These are phyloP conservation scores for Aspergillus costaricaensis DNA, from an alignment of 2,329 filamentous ascomycete genomes.

Conservation along the genomic window DNA sequence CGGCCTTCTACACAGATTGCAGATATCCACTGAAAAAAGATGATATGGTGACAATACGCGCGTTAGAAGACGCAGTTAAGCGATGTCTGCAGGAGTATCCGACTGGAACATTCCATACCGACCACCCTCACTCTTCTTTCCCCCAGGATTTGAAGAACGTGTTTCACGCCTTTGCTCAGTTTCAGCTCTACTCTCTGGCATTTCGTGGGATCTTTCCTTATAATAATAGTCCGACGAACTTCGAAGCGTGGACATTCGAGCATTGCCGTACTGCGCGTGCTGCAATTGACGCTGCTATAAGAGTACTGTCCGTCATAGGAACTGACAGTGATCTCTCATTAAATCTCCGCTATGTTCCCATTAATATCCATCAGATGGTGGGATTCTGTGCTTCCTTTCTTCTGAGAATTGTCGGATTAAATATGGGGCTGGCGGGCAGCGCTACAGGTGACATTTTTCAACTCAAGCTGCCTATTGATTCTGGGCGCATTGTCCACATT, in stretches of 20 bases:
- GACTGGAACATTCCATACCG: too few relatives aligned
- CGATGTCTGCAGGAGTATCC: conserved; percentile 27
- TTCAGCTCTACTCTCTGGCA: conserved; percentile 43
- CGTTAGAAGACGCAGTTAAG: conserved; percentile 39
- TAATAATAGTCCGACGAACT: not conserved
- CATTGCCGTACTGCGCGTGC: conserved; percentile 22
- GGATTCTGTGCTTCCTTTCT: conserved; percentile 33
- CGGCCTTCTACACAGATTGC: conserved; percentile 54
- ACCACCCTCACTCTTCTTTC: too few relatives aligned
- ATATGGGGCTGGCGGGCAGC: not conserved
- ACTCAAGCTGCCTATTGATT: not conserved
- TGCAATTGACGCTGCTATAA: conserved; percentile 42
- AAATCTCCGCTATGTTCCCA: conserved; percentile 38
- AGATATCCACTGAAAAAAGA: conserved; percentile 47
- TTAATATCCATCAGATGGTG: conserved; percentile 30
- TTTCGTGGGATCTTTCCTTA: conserved; percentile 35
- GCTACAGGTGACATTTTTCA: not conserved
- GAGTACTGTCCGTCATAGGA: conserved; percentile 11
- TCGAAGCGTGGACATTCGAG: conserved; percentile 15
- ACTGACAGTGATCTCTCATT: conserved; percentile 38
- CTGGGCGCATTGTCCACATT: not conserved
- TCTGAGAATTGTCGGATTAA: conserved; percentile 26
- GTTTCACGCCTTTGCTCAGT: conserved; percentile 39
- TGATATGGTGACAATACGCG: conserved; percentile 44
- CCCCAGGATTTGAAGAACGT: not conserved